Percentiles rank a stretch among this genome's conserved stretches.
Conservation (phyloP, 768 basidiomycete genomes). For the Suillus luteus region DNA sequence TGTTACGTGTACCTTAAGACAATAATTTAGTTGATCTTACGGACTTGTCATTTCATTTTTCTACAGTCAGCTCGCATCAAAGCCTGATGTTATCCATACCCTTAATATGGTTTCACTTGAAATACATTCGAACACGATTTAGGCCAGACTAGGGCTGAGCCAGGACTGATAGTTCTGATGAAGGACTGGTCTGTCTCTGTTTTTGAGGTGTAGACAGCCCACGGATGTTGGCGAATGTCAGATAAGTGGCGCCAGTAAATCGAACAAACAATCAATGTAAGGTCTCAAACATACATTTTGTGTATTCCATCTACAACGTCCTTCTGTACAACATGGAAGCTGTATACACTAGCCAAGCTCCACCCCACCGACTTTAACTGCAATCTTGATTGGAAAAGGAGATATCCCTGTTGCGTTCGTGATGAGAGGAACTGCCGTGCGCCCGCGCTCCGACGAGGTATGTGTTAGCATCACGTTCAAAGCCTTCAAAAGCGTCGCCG, state of each 20-base stretch:
- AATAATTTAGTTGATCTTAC: neutral
- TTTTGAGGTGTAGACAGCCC: too few relatives aligned
- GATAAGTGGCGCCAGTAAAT: neutral
- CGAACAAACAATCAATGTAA: neutral
- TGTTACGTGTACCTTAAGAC: neutral
- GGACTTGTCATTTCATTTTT: neutral
- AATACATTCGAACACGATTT: neutral
- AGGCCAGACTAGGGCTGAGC: neutral
- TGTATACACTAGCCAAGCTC: conserved; percentile 47
- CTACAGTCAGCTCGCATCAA: neutral
- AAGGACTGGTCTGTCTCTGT: neutral
- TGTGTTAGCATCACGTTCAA: conserved; percentile 73
- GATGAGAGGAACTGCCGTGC: conserved; percentile 75
- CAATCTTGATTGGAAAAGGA: conserved; percentile 76
- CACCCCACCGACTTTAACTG: conserved; percentile 65
- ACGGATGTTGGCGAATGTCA: neutral
- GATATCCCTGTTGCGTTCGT: conserved; percentile 74
- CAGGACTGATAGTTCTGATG: neutral
- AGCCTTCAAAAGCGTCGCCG: conserved; percentile 62
- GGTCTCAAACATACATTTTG: neutral
- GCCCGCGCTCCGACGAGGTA: conserved; percentile 77
- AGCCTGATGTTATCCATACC: neutral
- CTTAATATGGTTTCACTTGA: neutral
- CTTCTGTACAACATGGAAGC: neutral
- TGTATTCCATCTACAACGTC: conserved; percentile 20